These are phyloP conservation scores for Petunia hybrid DNA, from an alignment of 305 asterid species.

Conservation along the genomic window DNA sequence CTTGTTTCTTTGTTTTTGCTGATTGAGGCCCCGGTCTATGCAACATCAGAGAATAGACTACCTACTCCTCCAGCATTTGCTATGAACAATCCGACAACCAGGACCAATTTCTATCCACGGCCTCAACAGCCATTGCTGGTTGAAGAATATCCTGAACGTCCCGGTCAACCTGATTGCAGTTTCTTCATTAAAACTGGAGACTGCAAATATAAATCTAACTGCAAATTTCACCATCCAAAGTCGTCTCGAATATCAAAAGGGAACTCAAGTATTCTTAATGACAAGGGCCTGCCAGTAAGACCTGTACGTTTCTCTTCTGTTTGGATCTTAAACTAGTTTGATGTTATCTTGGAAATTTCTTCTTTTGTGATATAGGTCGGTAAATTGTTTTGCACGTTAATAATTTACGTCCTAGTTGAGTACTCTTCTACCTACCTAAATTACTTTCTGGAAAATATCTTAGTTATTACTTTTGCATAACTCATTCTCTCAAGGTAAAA, in stretches of 20 bases:
- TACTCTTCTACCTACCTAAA: background rate
- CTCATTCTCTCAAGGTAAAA: background rate
- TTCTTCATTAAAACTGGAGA: slow-evolving; percentile 89
- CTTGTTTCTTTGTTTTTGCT: slow-evolving; percentile 39
- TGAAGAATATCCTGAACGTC: slow-evolving; percentile 90
- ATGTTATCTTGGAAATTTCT: background rate
- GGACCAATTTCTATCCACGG: slow-evolving; percentile 55
- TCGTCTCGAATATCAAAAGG: slow-evolving; percentile 51
- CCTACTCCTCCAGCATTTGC: slow-evolving; percentile 94
- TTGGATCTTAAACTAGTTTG: slow-evolving; percentile 7
- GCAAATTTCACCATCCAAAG: slow-evolving; percentile 97
- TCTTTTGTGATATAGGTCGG: background rate
- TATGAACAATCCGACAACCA: slow-evolving; percentile 56
- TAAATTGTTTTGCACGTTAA: background rate
- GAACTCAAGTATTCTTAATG: slow-evolving; percentile 57
- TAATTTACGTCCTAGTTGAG: slow-evolving; percentile 3
- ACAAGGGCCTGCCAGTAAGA: slow-evolving; percentile 95
- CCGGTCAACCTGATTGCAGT: slow-evolving; percentile 90
- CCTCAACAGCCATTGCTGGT: slow-evolving; percentile 52
- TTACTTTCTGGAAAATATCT: background rate
- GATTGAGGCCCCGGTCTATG: slow-evolving; percentile 64
- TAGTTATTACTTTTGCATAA: slow-evolving; percentile 12
- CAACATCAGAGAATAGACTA: slow-evolving; percentile 73
- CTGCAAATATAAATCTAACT: slow-evolving; percentile 82
- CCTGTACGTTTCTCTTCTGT: slow-evolving; percentile 69